Evolutionary conservation across 202 grass and related monocot species (phyloP), one percentile per base, ranked within the genome.

Genomic region (Setaria viridis): DNA sequence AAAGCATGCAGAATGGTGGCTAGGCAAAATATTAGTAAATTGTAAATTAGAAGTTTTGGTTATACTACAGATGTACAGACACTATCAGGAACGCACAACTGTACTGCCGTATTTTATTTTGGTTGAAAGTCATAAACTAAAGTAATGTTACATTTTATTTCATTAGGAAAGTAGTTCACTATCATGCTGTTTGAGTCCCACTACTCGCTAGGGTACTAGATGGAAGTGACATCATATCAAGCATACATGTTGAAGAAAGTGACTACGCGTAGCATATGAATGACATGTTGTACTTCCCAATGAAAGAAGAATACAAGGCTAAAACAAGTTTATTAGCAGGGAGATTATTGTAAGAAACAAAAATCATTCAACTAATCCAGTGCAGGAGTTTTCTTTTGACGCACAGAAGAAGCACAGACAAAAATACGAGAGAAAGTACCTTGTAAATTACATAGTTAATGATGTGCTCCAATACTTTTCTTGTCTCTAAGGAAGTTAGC

Each of bases 381-480:
- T 72, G 59, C 42, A 87, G 54, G 17, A 51, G 48, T 75, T 67
- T 29, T 11, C 5, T 46, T 67, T 46, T 0, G 4, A 84, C 4
- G 12, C n/a, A 37, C 9, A 49, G 65, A 45, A 79, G 4, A 76
- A 67, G 12, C 57, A 11, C 9, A 85, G 29, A 49, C 57, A 83
- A 70, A 70, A 58, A 77, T 47, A 84, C 20, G 8, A 29, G n/a
- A 80, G 29, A 56, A 5, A 84, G 58, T 90, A 95, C 93, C 88
- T 95, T 95, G 86, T 93, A 95, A 80, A 95, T 87, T 80, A 87
- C 81, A 88, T 95, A 95, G 79, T 95, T 91, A 91, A 95, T 87
- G 59, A 95, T 77, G 63, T 90, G 77, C 87, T 93, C 93, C 91
- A 93, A 79, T 64, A 95, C 80, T 85, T 93, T 95, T 87, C 88